Percentiles rank a stretch among this genome's conserved stretches.
phyloP scores from a whole-genome alignment of 192 early-diverging fungal genomes.

The Coemansia sp. region DNA sequence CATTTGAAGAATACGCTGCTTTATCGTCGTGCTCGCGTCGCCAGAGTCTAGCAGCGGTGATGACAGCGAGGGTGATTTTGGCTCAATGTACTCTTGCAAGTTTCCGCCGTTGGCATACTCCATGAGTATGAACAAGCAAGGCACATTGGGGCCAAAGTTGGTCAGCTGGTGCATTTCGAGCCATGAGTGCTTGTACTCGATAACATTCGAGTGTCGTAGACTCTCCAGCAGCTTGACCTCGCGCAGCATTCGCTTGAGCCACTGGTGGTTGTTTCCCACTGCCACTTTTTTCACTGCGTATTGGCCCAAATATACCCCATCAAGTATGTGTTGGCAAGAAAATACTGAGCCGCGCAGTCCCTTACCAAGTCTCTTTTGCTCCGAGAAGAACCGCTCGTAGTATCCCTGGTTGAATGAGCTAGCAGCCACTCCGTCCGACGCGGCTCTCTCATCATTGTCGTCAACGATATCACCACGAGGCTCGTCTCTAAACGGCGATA shows the following conservation, averaged over 20 bases:
- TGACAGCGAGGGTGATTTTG: not conserved
- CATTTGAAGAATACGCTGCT: slow-evolving; percentile 25
- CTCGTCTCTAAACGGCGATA: not conserved
- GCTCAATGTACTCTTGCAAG: slow-evolving; percentile 85
- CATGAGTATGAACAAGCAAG: slow-evolving; percentile 95
- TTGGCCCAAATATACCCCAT: slow-evolving; percentile 70
- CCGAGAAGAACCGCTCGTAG: slow-evolving; percentile 89
- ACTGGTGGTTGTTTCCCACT: slow-evolving; percentile 84
- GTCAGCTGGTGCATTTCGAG: slow-evolving; percentile 80
- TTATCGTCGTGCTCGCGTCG: slow-evolving; percentile 19
- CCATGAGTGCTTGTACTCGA: slow-evolving; percentile 96
- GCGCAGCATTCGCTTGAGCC: slow-evolving; percentile 89
- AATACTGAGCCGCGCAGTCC: slow-evolving; percentile 90
- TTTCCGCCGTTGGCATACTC: slow-evolving; percentile 93
- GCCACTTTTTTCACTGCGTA: slow-evolving; percentile 96
- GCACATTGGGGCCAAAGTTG: slow-evolving; percentile 74
- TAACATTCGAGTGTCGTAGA: slow-evolving; percentile 87
- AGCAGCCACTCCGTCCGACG: slow-evolving; percentile 46
- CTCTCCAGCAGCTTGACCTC: slow-evolving; percentile 91
- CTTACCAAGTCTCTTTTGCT: slow-evolving; percentile 82
- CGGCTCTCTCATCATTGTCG: not conserved
- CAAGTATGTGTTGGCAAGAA: slow-evolving; percentile 78
- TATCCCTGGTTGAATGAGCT: slow-evolving; percentile 92
- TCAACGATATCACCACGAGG: not conserved
- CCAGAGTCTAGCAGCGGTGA: not conserved